Conservation (phyloP, 768 basidiomycete species). For the Gyrodon lividus region DNA sequence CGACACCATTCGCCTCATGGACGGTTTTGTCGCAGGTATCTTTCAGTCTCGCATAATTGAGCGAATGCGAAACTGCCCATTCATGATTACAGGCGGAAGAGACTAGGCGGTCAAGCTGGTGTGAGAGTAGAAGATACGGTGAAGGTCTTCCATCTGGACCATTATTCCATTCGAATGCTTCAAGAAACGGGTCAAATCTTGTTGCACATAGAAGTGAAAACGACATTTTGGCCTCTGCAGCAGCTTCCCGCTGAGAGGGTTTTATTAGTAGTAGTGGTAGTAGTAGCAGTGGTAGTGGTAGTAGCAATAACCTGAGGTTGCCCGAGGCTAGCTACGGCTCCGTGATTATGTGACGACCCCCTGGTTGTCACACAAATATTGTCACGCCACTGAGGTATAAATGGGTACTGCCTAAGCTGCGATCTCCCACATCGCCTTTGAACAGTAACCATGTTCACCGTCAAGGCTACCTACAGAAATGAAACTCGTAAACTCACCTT, state of each 20-base stretch:
- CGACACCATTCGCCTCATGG: constrained; percentile 16
- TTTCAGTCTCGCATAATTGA: constrained; percentile 43
- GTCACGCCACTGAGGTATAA: constrained; percentile 27
- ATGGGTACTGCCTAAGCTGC: constrained; percentile 19
- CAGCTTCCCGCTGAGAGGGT: no score
- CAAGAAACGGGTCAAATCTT: constrained; percentile 55
- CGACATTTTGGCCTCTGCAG: constrained; percentile 11
- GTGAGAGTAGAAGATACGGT: constrained; percentile 57
- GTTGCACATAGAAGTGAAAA: constrained; percentile 51
- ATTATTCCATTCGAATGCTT: constrained; percentile 55
- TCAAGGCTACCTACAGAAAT: constrained; percentile 73
- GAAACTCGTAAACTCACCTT: constrained; percentile 73
- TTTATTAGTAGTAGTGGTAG: no score
- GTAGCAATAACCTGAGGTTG: no score
- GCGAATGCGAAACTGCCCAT: constrained; percentile 41
- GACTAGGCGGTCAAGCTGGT: constrained; percentile 60
- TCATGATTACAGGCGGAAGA: constrained; percentile 48
- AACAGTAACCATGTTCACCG: constrained; percentile 58
- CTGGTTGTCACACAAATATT: neutral
- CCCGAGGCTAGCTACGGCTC: no score
- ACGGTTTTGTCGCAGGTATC: constrained; percentile 47
- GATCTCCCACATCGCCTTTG: constrained; percentile 16
- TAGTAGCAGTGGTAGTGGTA: no score
- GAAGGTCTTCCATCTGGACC: constrained; percentile 48
- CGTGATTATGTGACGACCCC: no score